These are phyloP conservation scores for Adansonia gregorii DNA, from an alignment of 441 rosid species.

Conservation along the genomic window DNA sequence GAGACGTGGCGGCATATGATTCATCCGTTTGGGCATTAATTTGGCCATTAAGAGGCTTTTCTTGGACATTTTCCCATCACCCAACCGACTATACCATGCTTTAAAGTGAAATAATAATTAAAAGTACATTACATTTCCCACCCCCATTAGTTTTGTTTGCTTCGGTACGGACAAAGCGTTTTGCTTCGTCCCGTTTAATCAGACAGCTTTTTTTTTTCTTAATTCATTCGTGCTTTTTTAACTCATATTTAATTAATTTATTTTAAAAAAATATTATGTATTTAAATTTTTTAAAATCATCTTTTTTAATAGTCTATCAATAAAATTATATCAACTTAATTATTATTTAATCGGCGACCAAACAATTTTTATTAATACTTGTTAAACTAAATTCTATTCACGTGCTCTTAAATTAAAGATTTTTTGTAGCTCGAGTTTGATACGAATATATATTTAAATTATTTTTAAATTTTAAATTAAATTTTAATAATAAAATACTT, in stretches of 20 bases:
- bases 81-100: neutral
- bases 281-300: too few relatives aligned
- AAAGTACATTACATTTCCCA: neutral
- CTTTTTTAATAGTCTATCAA: too few relatives aligned
- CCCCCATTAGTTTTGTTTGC: neutral
- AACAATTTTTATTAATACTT: too few relatives aligned
- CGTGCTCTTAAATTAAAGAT: neutral
- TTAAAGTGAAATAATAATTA: neutral
- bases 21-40: constrained; percentile 43
- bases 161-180: constrained; percentile 34
- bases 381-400: neutral
- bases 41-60: constrained; percentile 41
- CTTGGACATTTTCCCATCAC: constrained; percentile 5
- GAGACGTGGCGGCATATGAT: constrained; percentile 49
- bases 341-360: too few relatives aligned
- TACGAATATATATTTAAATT: too few relatives aligned
- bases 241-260: neutral
- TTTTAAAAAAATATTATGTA: too few relatives aligned
- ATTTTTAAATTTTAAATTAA: too few relatives aligned
- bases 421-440: too few relatives aligned
- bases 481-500: too few relatives aligned
- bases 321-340: too few relatives aligned
- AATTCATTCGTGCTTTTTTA: neutral
- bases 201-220: constrained; percentile 25
- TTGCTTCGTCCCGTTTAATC: constrained; percentile 27